Evolutionary conservation across 768 basidiomycete species (phyloP).

Genomic region (Symmetrospora coprosmae): DNA sequence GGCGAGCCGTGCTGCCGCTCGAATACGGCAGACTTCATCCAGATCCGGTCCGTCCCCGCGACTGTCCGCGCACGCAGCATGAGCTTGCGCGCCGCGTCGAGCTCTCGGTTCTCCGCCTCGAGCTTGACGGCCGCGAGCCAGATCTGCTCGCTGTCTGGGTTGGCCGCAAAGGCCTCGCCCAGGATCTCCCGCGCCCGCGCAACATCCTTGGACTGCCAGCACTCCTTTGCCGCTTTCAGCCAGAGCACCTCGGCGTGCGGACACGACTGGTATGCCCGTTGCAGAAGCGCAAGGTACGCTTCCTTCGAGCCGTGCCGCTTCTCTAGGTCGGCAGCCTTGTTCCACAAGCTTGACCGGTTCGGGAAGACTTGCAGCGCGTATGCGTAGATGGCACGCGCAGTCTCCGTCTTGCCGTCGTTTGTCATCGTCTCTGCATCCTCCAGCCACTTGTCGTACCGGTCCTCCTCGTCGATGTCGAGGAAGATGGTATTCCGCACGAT

Average conservation of each 20-base stretch:
- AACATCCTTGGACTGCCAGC: slow-evolving; percentile 80
- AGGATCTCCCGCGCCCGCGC: slow-evolving; percentile 79
- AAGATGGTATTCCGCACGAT: slow-evolving; percentile 86
- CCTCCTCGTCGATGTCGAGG: slow-evolving; percentile 91
- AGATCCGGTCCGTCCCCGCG: slow-evolving; percentile 90
- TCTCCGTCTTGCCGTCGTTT: slow-evolving; percentile 57
- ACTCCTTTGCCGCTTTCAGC: slow-evolving; percentile 97
- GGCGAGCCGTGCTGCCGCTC: slow-evolving; percentile 74
- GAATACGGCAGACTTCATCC: slow-evolving; percentile 97
- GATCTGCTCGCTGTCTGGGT: slow-evolving; percentile 91
- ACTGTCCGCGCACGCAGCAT: slow-evolving; percentile 76
- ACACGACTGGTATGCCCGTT: slow-evolving; percentile 71
- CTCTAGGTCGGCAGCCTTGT: slow-evolving; percentile 80
- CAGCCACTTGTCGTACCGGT: slow-evolving; percentile 74
- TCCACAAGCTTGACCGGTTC: slow-evolving; percentile 70
- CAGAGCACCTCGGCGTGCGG: slow-evolving; percentile 92
- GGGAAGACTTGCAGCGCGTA: slow-evolving; percentile 86
- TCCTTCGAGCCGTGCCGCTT: slow-evolving; percentile 78
- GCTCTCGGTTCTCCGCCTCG: slow-evolving; percentile 86
- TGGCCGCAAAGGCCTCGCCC: slow-evolving; percentile 77
- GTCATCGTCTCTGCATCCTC: slow-evolving; percentile 78
- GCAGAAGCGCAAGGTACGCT: slow-evolving; percentile 64
- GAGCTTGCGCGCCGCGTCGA: slow-evolving; percentile 69
- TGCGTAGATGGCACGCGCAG: slow-evolving; percentile 73
- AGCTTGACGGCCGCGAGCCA: slow-evolving; percentile 96